A percentile compares a stretch with the other conserved stretches of the same genome.
Conservation (phyloP, 1,284 basidiomycete species). For the Trichosporon coremiiforme region DNA sequence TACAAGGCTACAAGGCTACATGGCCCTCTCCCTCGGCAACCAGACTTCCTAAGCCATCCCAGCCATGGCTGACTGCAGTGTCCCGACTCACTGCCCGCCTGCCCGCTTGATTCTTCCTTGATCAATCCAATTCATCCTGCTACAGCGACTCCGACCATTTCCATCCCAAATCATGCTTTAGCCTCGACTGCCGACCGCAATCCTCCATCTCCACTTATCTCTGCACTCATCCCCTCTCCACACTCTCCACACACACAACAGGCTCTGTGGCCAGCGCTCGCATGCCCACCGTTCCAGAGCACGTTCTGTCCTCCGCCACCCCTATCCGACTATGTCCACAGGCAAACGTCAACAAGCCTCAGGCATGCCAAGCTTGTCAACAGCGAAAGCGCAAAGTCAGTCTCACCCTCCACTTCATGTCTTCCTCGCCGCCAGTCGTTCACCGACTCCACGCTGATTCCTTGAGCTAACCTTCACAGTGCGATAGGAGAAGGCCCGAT, state of each 20-base stretch:
- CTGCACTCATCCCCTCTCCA: neutral
- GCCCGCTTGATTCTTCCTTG: too few relatives aligned
- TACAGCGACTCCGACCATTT: too few relatives aligned
- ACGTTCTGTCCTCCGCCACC: neutral
- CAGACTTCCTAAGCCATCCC: too few relatives aligned
- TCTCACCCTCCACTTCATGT: neutral
- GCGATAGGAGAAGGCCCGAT: neutral
- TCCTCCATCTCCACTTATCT: neutral
- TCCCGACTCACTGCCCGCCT: neutral
- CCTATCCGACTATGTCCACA: conserved; percentile 4
- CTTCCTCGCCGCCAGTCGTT: neutral
- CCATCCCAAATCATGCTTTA: neutral
- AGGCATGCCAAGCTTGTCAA: conserved; percentile 9
- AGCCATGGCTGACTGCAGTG: too few relatives aligned
- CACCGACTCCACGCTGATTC: neutral
- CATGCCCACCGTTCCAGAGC: conserved; percentile 10
- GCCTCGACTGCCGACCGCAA: neutral
- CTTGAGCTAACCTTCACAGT: neutral
- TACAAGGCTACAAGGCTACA: too few relatives aligned
- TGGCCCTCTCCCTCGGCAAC: neutral
- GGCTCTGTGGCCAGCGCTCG: neutral
- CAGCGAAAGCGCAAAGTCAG: conserved; percentile 5
- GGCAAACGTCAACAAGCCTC: conserved; percentile 7
- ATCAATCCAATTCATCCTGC: neutral
- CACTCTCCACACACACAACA: neutral